These are phyloP conservation scores for Aulographum hederae DNA, from an alignment of 2,329 filamentous ascomycete species.

Conservation along the genomic window DNA sequence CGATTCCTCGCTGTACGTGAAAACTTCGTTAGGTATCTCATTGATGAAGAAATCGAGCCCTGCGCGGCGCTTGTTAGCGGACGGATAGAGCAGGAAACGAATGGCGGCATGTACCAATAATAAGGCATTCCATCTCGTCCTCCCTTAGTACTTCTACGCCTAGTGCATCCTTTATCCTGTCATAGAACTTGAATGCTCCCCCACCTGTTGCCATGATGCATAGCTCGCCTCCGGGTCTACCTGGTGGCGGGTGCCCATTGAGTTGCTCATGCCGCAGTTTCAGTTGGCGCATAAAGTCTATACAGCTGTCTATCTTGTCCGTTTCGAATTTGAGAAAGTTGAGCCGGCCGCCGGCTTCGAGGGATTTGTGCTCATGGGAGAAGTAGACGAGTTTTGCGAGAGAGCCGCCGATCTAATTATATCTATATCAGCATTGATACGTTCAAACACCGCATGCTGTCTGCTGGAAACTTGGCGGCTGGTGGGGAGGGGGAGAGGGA, in stretches of 20 bases:
- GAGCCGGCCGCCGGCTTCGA: conserved; percentile 66
- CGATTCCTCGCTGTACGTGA: conserved; percentile 65
- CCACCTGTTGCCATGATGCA: conserved; percentile 93
- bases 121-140: conserved; percentile 97
- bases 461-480: background rate
- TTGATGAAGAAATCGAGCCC: conserved; percentile 98
- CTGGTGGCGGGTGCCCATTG: conserved; percentile 52
- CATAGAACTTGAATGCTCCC: conserved; percentile 92
- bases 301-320: conserved; percentile 79
- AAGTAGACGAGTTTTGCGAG: conserved; percentile 96
- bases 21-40: conserved; percentile 91
- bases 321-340: conserved; percentile 97
- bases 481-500: background rate
- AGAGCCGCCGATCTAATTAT: conserved; percentile 70
- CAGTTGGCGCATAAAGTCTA: conserved; percentile 75
- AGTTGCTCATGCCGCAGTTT: conserved; percentile 63
- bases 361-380: conserved; percentile 65
- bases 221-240: conserved; percentile 45
- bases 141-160: conserved; percentile 79
- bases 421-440: conserved; percentile 7
- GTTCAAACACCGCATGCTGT: conserved; percentile 6
- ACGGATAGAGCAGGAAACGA: background rate
- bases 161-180: conserved; percentile 66
- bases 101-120: conserved; percentile 48
- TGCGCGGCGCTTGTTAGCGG: conserved; percentile 21